Conservation (phyloP, 2,329 filamentous ascomycete genomes). For the Dryadomyces quercus-mongolicae region DNA sequence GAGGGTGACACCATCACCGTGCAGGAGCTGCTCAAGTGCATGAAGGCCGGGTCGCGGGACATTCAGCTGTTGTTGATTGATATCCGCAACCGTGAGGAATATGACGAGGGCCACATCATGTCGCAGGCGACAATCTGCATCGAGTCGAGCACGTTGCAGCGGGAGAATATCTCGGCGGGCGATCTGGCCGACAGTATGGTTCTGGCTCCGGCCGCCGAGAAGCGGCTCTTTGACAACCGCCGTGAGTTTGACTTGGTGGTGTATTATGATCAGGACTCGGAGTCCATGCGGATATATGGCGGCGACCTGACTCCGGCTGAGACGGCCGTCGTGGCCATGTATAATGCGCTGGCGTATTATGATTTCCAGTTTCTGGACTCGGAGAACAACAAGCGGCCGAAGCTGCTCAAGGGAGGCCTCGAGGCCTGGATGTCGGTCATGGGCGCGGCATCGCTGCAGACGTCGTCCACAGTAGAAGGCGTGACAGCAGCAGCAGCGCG, state of each 20-base stretch:
- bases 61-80: slow-evolving; percentile 73
- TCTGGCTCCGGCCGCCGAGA: slow-evolving; percentile 62
- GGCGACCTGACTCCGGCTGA: slow-evolving; percentile 16
- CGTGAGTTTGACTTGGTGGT: slow-evolving; percentile 78
- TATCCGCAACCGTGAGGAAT: slow-evolving; percentile 66
- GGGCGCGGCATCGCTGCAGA: slow-evolving; percentile 50
- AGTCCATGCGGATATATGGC: slow-evolving; percentile 33
- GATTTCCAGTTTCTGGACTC: slow-evolving; percentile 38
- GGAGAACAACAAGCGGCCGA: slow-evolving; percentile 42
- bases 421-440: slow-evolving; percentile 80
- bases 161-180: slow-evolving; percentile 51
- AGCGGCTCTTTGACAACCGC: slow-evolving; percentile 56
- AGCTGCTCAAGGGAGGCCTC: slow-evolving; percentile 70
- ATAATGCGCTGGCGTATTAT: slow-evolving; percentile 71
- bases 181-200: slow-evolving; percentile 57
- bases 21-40: slow-evolving; percentile 57
- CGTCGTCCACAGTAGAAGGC: slow-evolving; percentile 19
- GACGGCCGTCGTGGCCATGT: slow-evolving; percentile 56
- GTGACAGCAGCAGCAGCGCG: slow-evolving; percentile 8
- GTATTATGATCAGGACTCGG: slow-evolving; percentile 68
- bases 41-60: slow-evolving; percentile 38
- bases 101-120: slow-evolving; percentile 81
- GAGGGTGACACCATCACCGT: slow-evolving; percentile 49
- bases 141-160: slow-evolving; percentile 62
- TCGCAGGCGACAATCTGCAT: slow-evolving; percentile 77